These are phyloP conservation scores for Wickerhamomyces ciferrii DNA, from an alignment of 805 yeast species.

Conservation along the genomic window DNA sequence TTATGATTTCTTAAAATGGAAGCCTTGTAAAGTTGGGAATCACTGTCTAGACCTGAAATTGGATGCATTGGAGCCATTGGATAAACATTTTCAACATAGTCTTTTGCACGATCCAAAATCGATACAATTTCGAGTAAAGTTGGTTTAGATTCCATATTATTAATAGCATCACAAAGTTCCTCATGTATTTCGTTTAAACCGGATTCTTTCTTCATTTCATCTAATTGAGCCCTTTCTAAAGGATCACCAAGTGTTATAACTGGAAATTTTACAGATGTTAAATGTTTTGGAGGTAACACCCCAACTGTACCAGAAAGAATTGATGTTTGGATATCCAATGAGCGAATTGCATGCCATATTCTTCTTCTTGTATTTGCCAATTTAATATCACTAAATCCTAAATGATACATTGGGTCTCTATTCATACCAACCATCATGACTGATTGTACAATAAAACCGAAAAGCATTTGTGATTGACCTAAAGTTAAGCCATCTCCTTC, in stretches of 20 bases:
- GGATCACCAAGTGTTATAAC: background rate
- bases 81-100: background rate
- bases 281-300: background rate
- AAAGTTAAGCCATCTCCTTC: conserved; percentile 38
- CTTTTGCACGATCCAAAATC: background rate
- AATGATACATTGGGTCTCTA: conserved; percentile 2
- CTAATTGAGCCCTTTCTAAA: background rate
- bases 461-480: conserved; percentile 31
- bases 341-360: conserved; percentile 1
- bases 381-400: background rate
- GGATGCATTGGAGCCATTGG: background rate
- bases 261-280: background rate
- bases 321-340: background rate
- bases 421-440: conserved; percentile 2
- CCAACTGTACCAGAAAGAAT: background rate
- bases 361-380: background rate
- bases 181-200: background rate
- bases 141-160: background rate
- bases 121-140: background rate
- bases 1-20: background rate
- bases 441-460: conserved; percentile 7
- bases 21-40: background rate
- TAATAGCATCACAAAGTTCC: background rate
- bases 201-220: background rate
- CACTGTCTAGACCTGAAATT: background rate